Percentiles rank a stretch among this genome's conserved stretches.
phyloP scores from a whole-genome alignment of 306 rosid species.

The Canavalia ensiformis region DNA sequence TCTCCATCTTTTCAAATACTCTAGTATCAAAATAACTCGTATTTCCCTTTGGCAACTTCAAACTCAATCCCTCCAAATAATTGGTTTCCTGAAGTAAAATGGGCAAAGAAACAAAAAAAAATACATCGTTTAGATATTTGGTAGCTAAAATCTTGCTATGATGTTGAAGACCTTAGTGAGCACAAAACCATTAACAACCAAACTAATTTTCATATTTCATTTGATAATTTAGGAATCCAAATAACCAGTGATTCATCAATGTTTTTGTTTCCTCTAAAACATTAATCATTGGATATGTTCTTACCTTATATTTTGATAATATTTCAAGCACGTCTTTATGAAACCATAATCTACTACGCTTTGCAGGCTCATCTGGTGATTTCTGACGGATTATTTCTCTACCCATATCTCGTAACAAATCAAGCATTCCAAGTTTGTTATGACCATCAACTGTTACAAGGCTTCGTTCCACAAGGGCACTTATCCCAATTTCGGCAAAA shows the following conservation, averaged over 20 bases:
- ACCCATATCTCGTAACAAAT: constrained; percentile 29
- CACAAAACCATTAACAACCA: background rate
- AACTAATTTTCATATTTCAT: background rate
- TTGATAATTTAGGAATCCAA: background rate
- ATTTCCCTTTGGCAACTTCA: background rate
- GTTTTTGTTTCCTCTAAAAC: background rate
- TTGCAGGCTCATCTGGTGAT: background rate
- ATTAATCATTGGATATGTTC: background rate
- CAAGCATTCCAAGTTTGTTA: constrained; percentile 37
- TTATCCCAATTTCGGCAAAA: background rate
- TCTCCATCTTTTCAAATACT: constrained; percentile 43
- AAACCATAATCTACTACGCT: constrained; percentile 12
- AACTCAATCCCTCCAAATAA: constrained; percentile 35
- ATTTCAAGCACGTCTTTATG: background rate
- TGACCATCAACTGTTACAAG: background rate
- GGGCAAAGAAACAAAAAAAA: background rate
- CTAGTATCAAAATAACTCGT: background rate
- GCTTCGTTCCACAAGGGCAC: background rate
- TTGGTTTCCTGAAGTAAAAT: background rate
- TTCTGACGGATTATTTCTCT: background rate
- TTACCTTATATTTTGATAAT: background rate
- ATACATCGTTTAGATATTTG: background rate
- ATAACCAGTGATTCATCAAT: background rate
- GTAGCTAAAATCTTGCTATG: background rate
- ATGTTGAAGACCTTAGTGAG: too few species aligned